A percentile compares a stretch with the other conserved stretches of the same genome.
Conservation (phyloP, 805 yeast species). For the Tetrapisispora phaffii region DNA sequence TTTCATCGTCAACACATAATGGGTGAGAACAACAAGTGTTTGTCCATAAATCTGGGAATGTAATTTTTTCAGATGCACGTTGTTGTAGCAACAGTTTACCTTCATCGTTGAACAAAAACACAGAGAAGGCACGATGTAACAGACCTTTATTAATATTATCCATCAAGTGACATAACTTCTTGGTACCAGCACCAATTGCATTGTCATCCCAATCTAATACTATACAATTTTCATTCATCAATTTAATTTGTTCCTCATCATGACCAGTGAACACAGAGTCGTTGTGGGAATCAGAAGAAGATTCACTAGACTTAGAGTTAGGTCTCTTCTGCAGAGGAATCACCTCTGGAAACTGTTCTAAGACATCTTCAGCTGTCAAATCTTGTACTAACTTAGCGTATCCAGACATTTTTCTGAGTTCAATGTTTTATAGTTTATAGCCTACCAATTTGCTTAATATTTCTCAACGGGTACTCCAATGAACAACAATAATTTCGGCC, state of each 20-base stretch:
- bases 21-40: constrained; percentile 99
- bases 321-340: constrained; percentile 52
- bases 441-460: too few species aligned
- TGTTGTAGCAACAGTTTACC: constrained; percentile 79
- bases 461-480: too few species aligned
- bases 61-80: constrained; percentile 92
- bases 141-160: constrained; percentile 76
- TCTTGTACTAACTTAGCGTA: constrained; percentile 48
- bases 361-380: constrained; percentile 40
- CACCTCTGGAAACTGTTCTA: constrained; percentile 54
- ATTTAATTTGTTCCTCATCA: constrained; percentile 84
- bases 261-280: constrained; percentile 64
- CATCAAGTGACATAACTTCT: constrained; percentile 84
- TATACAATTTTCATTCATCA: constrained; percentile 95
- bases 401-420: constrained; percentile 4
- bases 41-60: constrained; percentile 96
- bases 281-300: constrained; percentile 22
- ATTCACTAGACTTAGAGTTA: constrained; percentile 40
- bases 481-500: too few species aligned
- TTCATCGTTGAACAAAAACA: constrained; percentile 76
- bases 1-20: constrained; percentile 68
- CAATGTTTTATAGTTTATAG: background rate
- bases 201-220: constrained; percentile 80
- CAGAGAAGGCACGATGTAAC: constrained; percentile 91
- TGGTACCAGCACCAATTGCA: constrained; percentile 90